phyloP scores from a whole-genome alignment of 192 early-diverging fungal genomes.

The Rhizophagus sp. region DNA sequence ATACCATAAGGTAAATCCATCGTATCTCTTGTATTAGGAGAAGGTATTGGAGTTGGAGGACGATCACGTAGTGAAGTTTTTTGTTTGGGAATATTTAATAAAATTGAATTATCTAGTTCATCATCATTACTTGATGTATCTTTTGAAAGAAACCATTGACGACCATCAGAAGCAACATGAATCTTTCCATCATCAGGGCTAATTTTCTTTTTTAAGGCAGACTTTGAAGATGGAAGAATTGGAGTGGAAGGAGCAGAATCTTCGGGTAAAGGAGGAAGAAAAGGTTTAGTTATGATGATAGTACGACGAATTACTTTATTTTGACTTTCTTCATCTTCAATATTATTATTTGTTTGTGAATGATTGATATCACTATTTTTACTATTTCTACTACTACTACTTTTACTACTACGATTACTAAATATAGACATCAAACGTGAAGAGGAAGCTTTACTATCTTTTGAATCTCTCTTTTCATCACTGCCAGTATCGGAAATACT shows the following conservation, averaged over 20 bases:
- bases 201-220: neutral
- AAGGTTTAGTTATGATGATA: constrained; percentile 29
- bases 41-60: constrained; percentile 24
- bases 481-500: neutral
- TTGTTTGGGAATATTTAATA: neutral
- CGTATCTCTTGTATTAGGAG: neutral
- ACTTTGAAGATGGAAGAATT: neutral
- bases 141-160: constrained; percentile 19
- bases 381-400: constrained; percentile 15
- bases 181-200: neutral
- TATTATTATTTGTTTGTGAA: neutral
- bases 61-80: constrained; percentile 14
- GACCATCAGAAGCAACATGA: constrained; percentile 21
- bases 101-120: neutral
- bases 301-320: constrained; percentile 23
- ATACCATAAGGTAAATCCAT: constrained; percentile 29
- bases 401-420: constrained; percentile 4
- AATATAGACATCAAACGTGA: constrained; percentile 16
- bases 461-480: constrained; percentile 14
- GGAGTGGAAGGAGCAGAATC: neutral
- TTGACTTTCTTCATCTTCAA: neutral
- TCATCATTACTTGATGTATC: neutral
- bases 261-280: constrained; percentile 28
- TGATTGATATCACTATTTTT: neutral
- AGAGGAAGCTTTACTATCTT: constrained; percentile 8